Evolutionary conservation across 148 eudicot genomes (phyloP).

Genomic region (Mesembryanthemum crystallinum): DNA sequence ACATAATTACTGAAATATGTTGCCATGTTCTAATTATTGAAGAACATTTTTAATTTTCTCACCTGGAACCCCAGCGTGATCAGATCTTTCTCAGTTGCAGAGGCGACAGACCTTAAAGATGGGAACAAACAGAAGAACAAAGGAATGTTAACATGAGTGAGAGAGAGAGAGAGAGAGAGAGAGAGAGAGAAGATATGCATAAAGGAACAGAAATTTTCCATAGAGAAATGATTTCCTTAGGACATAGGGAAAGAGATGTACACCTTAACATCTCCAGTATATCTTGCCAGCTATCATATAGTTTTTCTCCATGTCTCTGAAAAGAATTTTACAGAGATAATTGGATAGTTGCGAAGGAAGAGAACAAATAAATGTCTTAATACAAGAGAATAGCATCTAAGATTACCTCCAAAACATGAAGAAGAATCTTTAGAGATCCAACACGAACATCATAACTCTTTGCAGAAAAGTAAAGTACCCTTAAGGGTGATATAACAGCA

Average conservation of each 20-base stretch:
- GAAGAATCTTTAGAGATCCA: conserved; percentile 84
- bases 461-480: conserved; percentile 66
- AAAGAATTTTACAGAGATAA: conserved; percentile 22
- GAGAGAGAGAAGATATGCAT: conserved; percentile 11
- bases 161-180: background rate
- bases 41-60: conserved; percentile 13
- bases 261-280: conserved; percentile 94
- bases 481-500: conserved; percentile 81
- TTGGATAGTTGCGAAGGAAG: conserved; percentile 12
- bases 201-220: conserved; percentile 9
- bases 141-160: background rate
- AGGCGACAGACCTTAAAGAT: conserved; percentile 72
- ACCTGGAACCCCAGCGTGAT: conserved; percentile 97
- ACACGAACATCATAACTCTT: conserved; percentile 74
- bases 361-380: conserved; percentile 8
- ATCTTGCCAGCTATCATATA: conserved; percentile 85
- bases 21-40: background rate
- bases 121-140: conserved; percentile 12
- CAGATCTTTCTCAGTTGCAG: conserved; percentile 85
- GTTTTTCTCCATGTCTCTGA: conserved; percentile 92
- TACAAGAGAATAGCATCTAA: conserved; percentile 11
- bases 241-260: background rate
- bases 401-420: conserved; percentile 92
- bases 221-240: conserved; percentile 8
- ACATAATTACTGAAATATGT: background rate